phyloP scores from a whole-genome alignment of 2,329 filamentous ascomycete genomes.

The Gyromitra esculenta region DNA sequence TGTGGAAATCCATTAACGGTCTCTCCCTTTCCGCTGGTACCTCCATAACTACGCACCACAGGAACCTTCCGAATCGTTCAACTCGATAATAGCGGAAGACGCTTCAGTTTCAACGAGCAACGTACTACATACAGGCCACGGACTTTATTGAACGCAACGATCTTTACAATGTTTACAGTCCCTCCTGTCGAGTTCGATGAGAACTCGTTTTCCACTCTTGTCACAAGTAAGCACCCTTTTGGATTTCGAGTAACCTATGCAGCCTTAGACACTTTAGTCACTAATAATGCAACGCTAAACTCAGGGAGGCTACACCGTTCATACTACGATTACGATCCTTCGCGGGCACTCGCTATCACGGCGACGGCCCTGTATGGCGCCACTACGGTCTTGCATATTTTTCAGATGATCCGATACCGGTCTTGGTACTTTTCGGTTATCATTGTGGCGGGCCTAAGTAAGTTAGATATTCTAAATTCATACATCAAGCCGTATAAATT shows the following conservation, averaged over 20 bases:
- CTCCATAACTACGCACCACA: background rate
- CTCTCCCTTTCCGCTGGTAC: background rate
- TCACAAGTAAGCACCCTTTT: constrained; percentile 32
- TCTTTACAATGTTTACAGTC: constrained; percentile 26
- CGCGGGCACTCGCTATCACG: constrained; percentile 20
- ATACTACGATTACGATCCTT: constrained; percentile 45
- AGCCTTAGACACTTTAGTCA: background rate
- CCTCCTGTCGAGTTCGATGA: background rate
- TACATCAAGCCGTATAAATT: background rate
- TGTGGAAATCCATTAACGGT: background rate
- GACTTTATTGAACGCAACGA: background rate
- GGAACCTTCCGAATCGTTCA: constrained; percentile 7
- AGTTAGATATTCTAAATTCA: background rate
- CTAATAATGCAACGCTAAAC: constrained; percentile 7
- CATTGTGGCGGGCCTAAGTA: constrained; percentile 52
- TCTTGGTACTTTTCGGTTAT: constrained; percentile 55
- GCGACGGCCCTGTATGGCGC: constrained; percentile 40
- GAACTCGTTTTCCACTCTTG: constrained; percentile 17
- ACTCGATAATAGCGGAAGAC: constrained; percentile 22
- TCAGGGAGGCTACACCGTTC: constrained; percentile 15
- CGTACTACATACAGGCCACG: background rate
- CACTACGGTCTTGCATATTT: constrained; percentile 50
- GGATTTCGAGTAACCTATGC: too few species aligned
- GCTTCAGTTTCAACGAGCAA: background rate
- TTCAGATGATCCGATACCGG: constrained; percentile 54